Conservation (phyloP, 2,329 filamentous ascomycete species). For the Hirsutella thompsonii region DNA sequence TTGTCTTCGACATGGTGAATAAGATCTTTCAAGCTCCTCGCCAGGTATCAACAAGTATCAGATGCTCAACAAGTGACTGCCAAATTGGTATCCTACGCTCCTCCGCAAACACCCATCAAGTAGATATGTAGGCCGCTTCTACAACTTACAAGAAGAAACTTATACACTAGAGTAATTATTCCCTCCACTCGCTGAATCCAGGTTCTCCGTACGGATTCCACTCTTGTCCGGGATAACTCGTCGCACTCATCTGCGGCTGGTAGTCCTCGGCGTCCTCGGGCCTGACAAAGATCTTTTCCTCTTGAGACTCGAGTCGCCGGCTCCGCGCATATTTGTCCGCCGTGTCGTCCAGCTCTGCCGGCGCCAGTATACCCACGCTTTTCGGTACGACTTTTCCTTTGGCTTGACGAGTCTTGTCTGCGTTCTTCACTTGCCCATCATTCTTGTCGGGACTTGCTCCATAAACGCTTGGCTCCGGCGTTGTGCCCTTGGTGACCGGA, state of each 20-base stretch:
- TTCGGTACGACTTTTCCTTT: too few species aligned
- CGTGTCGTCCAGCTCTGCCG: slow-evolving; percentile 25
- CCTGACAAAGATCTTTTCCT: slow-evolving; percentile 39
- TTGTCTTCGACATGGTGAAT: too few species aligned
- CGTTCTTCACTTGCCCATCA: too few species aligned
- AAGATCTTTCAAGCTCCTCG: too few species aligned
- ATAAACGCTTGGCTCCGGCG: neutral
- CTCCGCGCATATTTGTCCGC: slow-evolving; percentile 32
- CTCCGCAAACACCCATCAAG: too few species aligned
- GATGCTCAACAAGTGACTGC: too few species aligned
- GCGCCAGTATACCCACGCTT: slow-evolving; percentile 1
- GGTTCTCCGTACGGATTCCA: slow-evolving; percentile 44
- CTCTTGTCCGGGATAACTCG: slow-evolving; percentile 58
- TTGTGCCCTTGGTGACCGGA: neutral
- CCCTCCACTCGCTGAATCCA: slow-evolving; percentile 16
- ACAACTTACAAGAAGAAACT: too few species aligned
- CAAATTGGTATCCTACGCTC: neutral
- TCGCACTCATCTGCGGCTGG: slow-evolving; percentile 49
- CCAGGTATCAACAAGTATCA: too few species aligned
- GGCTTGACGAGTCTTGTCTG: too few species aligned
- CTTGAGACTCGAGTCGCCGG: slow-evolving; percentile 28
- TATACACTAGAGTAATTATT: slow-evolving; percentile 2
- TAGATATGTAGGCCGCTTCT: too few species aligned
- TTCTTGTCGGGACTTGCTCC: too few species aligned
- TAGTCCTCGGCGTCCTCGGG: slow-evolving; percentile 18